Percentiles rank a stretch among this genome's conserved stretches.
Evolutionary conservation across 2,329 filamentous ascomycete species (phyloP).

Genomic region (Remersonia thermophila): DNA sequence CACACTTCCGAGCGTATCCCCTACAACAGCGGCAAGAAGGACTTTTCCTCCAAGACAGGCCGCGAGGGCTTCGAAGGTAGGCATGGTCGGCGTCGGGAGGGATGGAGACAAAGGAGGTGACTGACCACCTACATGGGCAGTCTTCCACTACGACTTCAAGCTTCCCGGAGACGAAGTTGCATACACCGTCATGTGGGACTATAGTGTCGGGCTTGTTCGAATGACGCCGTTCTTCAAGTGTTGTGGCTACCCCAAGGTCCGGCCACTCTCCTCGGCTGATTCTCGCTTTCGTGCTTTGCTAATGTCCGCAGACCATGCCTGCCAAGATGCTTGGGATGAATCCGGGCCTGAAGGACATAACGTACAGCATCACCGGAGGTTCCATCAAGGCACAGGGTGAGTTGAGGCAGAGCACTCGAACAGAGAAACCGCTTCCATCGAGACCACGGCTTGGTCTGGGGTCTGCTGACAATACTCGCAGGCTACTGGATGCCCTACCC

Average conservation of each 20-base stretch:
- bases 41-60: slow-evolving; percentile 75
- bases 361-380: slow-evolving; percentile 88
- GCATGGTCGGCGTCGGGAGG: slow-evolving; percentile 16
- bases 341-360: slow-evolving; percentile 73
- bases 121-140: slow-evolving; percentile 32
- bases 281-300: background rate
- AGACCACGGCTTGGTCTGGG: background rate
- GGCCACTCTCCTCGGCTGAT: slow-evolving; percentile 14
- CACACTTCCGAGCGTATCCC: slow-evolving; percentile 66
- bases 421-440: no score
- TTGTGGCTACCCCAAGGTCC: slow-evolving; percentile 73
- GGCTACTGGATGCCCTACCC: slow-evolving; percentile 95
- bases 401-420: no score
- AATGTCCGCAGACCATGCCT: slow-evolving; percentile 61
- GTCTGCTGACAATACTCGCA: slow-evolving; percentile 23
- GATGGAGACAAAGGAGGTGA: no score
- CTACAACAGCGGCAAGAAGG: slow-evolving; percentile 89
- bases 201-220: slow-evolving; percentile 83
- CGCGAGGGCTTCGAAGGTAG: slow-evolving; percentile 80
- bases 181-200: slow-evolving; percentile 90
- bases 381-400: slow-evolving; percentile 79
- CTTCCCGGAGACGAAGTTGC: slow-evolving; percentile 52
- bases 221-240: slow-evolving; percentile 95
- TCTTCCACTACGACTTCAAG: slow-evolving; percentile 74
- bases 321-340: slow-evolving; percentile 72